Evolutionary conservation across 257 asterid genomes (phyloP).

Genomic region (Nicotiana tabacum): DNA sequence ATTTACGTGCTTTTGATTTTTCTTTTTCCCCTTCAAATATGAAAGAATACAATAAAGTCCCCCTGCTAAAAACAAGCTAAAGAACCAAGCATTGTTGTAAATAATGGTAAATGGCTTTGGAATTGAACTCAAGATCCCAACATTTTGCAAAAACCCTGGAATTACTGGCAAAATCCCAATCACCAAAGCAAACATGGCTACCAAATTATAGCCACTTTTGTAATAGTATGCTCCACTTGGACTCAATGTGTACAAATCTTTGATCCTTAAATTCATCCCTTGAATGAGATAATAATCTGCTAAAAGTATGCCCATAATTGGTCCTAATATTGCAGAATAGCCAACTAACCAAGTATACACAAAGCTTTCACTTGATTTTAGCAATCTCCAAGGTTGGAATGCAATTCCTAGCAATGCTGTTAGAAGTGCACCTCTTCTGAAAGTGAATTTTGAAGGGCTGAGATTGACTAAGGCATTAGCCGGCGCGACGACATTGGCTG

Average conservation of each 20-base stretch:
- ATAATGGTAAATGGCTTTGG: slow-evolving; percentile 24
- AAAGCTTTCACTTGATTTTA: slow-evolving; percentile 78
- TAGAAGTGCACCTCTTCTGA: slow-evolving; percentile 56
- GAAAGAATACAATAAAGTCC: slow-evolving; percentile 45
- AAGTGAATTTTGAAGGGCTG: slow-evolving; percentile 65
- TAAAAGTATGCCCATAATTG: slow-evolving; percentile 62
- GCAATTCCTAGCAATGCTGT: slow-evolving; percentile 76
- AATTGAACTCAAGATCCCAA: slow-evolving; percentile 48
- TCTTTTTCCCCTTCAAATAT: slow-evolving; percentile 15
- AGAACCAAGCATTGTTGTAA: slow-evolving; percentile 85
- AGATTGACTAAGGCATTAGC: slow-evolving; percentile 82
- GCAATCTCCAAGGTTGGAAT: slow-evolving; percentile 89
- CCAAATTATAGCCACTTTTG: slow-evolving; percentile 55
- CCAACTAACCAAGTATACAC: slow-evolving; percentile 93
- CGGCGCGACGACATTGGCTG: slow-evolving; percentile 94
- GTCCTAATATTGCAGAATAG: slow-evolving; percentile 78
- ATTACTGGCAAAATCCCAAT: slow-evolving; percentile 75
- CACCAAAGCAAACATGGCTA: slow-evolving; percentile 51
- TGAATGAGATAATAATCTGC: slow-evolving; percentile 65
- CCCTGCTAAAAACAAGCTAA: slow-evolving; percentile 77
- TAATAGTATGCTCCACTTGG: slow-evolving; percentile 64
- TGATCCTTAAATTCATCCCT: slow-evolving; percentile 28
- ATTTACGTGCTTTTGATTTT: slow-evolving; percentile 10
- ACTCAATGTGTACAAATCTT: slow-evolving; percentile 50
- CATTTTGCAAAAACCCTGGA: slow-evolving; percentile 75